Evolutionary conservation across 164 flowering plant species (phyloP).

Genomic region (Berberis vulgaris): DNA sequence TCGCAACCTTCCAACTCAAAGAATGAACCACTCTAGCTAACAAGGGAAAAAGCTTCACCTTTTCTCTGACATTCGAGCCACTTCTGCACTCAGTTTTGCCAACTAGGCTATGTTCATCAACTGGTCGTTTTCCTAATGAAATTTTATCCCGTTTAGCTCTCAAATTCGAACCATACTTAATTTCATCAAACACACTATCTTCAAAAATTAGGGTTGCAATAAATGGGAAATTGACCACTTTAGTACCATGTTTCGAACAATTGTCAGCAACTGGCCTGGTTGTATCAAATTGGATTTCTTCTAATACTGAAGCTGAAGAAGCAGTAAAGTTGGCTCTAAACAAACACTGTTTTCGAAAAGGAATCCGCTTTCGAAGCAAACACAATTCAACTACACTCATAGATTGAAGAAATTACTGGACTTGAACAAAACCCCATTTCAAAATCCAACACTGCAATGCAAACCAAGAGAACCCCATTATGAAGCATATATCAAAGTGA

Average conservation of each 20-base stretch:
- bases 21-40: constrained; percentile 35
- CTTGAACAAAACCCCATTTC: constrained; percentile 3
- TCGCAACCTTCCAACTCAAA: constrained; percentile 32
- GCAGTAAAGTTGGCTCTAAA: constrained; percentile 8
- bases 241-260: no score
- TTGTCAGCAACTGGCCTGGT: neutral
- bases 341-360: constrained; percentile 1
- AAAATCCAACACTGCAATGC: neutral
- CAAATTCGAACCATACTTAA: no score
- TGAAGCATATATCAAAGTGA: no score
- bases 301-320: constrained; percentile 6
- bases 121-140: neutral
- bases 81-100: neutral
- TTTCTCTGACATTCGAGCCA: neutral
- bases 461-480: neutral
- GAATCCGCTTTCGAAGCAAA: neutral
- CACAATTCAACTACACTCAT: constrained; percentile 11
- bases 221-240: no score
- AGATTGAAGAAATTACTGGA: neutral
- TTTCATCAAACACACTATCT: no score
- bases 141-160: no score
- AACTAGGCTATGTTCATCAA: neutral
- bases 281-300: constrained; percentile 10
- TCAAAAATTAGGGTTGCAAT: no score
- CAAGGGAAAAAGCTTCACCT: constrained; percentile 9